A percentile compares a stretch with the other conserved stretches of the same genome.
Evolutionary conservation across 2,329 filamentous ascomycete genomes (phyloP).

Genomic region (Plenodomus tracheiphilus): DNA sequence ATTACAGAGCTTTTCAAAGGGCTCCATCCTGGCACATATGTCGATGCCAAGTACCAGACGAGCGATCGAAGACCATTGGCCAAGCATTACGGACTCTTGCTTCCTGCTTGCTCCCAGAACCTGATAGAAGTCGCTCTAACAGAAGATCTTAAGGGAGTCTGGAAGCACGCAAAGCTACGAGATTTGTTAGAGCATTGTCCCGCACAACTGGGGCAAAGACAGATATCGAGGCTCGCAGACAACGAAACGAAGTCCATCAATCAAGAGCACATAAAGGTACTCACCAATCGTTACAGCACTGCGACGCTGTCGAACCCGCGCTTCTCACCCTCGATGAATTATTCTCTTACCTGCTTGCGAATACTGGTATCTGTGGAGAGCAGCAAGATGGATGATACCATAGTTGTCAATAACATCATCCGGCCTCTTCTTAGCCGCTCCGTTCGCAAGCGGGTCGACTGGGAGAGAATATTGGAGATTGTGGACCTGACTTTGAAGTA

Average conservation of each 20-base stretch:
- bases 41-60: conserved; percentile 11
- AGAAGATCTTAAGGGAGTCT: conserved; percentile 2
- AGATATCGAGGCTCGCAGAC: conserved; percentile 11
- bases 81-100: conserved; percentile 20
- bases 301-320: conserved; percentile 2
- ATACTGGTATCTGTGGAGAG: conserved; percentile 7
- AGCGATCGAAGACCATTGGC: conserved; percentile 23
- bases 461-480: conserved; percentile 20
- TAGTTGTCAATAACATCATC: conserved; percentile 19
- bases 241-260: not conserved
- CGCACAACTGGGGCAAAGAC: conserved; percentile 14
- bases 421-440: conserved; percentile 27
- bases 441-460: conserved; percentile 18
- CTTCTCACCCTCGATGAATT: conserved; percentile 34
- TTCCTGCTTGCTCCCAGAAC: conserved; percentile 25
- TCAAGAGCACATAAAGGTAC: conserved; percentile 5
- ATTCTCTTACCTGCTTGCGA: conserved; percentile 23
- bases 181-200: conserved; percentile 20
- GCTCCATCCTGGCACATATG: conserved; percentile 22
- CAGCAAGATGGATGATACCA: conserved; percentile 3
- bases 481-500: conserved; percentile 20
- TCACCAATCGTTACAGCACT: conserved; percentile 16
- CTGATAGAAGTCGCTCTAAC: conserved; percentile 14
- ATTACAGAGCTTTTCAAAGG: conserved; percentile 28
- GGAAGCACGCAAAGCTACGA: conserved; percentile 5